Evolutionary conservation across 73 alveolate species (phyloP), one percentile per base, ranked within the genome.

Genomic region (Paramecium caudatum): DNA sequence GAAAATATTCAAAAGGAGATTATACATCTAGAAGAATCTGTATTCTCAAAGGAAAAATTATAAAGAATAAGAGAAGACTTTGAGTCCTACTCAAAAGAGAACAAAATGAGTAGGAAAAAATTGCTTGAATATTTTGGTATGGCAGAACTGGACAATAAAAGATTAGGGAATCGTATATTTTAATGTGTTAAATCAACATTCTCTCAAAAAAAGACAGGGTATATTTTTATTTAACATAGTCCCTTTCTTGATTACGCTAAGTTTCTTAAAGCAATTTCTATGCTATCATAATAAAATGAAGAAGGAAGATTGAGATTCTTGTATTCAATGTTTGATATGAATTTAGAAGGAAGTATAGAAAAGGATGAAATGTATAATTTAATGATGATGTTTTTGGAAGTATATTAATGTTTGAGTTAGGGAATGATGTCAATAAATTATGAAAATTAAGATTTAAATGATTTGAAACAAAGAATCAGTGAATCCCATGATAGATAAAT

Each of bases 341-440:
- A 86, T 43, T 86, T 86, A 36, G 93, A 86, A 46, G 93, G 93
- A 19, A 86, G 68, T 46, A 86, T 86, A 21, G 93, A 86, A 86
- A 86, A 86, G 65, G 93, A 86, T 86, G 93, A 86, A 46, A 86
- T 86, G 93, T 62, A 78, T 37, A 78, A 86, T 63, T 43, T 86
- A 36, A 70, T 86, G 46, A 46, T 62, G 84, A 86, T 86, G 93
- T 62, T 86, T 61, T 49, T 86, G 10, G 93, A 86, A 62, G 93
- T 78, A 62, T 13, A 41, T 4, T 45, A 62, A 21, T 34, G 49
- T 8, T 41, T 62, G 16, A 70, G 8, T 62, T 49, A 62, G 93
- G 84, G 84, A 33, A 86, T 86, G 93, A 86, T 41, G 93, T 62
- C 61, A 17, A 43, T 74, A 34, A 74, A 74, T 6, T 74, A 74